phyloP scores from a whole-genome alignment of 1,284 basidiomycete genomes.

The Xerocomus cyaneibrunnescens region DNA sequence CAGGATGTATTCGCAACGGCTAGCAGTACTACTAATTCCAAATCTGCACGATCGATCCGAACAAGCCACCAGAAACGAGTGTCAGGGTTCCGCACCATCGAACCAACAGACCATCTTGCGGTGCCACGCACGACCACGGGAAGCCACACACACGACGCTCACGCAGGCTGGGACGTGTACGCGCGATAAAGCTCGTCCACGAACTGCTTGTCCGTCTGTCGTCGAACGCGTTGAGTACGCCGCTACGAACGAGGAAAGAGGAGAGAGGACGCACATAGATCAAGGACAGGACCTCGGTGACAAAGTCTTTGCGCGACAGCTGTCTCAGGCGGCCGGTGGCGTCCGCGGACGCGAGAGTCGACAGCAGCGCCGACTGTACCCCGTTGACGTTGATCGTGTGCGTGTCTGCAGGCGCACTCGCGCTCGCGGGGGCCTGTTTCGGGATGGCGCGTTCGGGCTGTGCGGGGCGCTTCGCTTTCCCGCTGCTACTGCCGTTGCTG shows the following conservation, averaged over 20 bases:
- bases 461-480: slow-evolving; percentile 19
- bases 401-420: not conserved
- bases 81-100: not conserved
- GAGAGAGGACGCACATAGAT: slow-evolving; percentile 56
- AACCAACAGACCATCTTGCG: not conserved
- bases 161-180: slow-evolving; percentile 39
- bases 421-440: slow-evolving; percentile 9
- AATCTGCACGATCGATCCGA: slow-evolving; percentile 9
- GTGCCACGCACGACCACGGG: not conserved
- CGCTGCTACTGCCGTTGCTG: slow-evolving; percentile 31
- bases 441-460: slow-evolving; percentile 3
- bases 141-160: slow-evolving; percentile 2
- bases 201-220: slow-evolving; percentile 50
- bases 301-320: slow-evolving; percentile 60
- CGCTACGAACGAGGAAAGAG: not conserved
- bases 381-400: slow-evolving; percentile 24
- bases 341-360: slow-evolving; percentile 25
- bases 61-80: slow-evolving; percentile 3
- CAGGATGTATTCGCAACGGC: slow-evolving; percentile 19
- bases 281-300: slow-evolving; percentile 63
- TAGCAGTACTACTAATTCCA: slow-evolving; percentile 14
- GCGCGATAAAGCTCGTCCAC: slow-evolving; percentile 51
- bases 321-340: slow-evolving; percentile 17
- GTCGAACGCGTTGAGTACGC: slow-evolving; percentile 7
- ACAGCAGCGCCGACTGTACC: slow-evolving; percentile 33